Percentiles rank a stretch among this genome's conserved stretches.
These are phyloP conservation scores for Alternaria viburni DNA, from an alignment of 2,329 filamentous ascomycete species.

Conservation along the genomic window DNA sequence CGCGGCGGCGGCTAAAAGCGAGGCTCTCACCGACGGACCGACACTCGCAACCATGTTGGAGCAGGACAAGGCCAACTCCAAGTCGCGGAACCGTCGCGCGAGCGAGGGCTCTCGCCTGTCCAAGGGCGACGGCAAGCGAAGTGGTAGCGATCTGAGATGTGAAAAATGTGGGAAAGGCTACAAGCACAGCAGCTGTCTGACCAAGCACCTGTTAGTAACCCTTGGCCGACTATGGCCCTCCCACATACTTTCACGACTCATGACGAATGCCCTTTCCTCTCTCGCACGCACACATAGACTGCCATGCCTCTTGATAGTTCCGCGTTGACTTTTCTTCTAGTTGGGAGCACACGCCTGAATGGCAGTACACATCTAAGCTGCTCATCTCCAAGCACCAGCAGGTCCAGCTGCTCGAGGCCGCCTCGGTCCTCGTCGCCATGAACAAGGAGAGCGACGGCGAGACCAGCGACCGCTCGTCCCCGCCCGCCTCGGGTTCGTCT, in stretches of 20 bases:
- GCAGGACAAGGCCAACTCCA: conserved; percentile 57
- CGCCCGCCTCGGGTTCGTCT: conserved; percentile 79
- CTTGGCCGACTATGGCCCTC: conserved; percentile 52
- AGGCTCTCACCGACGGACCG: conserved; percentile 72
- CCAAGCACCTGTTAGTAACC: conserved; percentile 98
- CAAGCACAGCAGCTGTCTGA: conserved; percentile 99
- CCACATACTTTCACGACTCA: conserved; percentile 52
- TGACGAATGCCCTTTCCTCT: conserved; percentile 46
- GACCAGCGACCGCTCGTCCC: conserved; percentile 80
- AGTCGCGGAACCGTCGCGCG: conserved; percentile 65
- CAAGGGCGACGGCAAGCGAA: conserved; percentile 81
- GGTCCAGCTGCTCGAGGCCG: conserved; percentile 94
- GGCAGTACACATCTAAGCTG: conserved; percentile 95
- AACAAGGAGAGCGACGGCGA: conserved; percentile 69
- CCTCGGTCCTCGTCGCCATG: conserved; percentile 95
- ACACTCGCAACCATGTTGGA: conserved; percentile 58
- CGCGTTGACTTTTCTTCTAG: conserved; percentile 61
- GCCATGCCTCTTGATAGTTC: conserved; percentile 22
- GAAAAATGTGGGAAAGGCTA: conserved; percentile 99
- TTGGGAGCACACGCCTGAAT: conserved; percentile 99
- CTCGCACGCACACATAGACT: conserved; percentile 17
- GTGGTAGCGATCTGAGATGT: conserved; percentile 87
- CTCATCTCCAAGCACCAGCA: conserved; percentile 99
- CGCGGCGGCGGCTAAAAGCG: conserved; percentile 53
- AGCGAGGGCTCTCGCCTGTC: conserved; percentile 85